These are phyloP conservation scores for Sporisorium scitamineum DNA, from an alignment of 1,284 basidiomycete species.

Conservation along the genomic window DNA sequence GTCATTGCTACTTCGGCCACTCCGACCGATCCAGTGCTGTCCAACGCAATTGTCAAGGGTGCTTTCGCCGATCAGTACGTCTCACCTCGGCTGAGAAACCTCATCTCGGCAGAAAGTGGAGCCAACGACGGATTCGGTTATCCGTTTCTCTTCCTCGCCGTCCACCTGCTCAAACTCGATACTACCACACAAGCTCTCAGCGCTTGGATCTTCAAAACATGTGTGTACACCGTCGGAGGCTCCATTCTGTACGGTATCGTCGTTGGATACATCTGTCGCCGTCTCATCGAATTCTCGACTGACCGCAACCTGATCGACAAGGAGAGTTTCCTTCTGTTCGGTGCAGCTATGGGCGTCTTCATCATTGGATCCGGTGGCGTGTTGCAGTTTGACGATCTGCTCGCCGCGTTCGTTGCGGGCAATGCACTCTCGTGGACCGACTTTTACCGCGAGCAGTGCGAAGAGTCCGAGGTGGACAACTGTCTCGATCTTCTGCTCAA, in stretches of 20 bases:
- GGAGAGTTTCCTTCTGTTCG: conserved; percentile 59
- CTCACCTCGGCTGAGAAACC: conserved; percentile 56
- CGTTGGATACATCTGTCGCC: conserved; percentile 53
- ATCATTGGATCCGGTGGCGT: conserved; percentile 58
- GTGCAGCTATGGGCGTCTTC: conserved; percentile 56
- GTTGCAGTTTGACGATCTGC: conserved; percentile 56
- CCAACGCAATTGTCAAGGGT: conserved; percentile 62
- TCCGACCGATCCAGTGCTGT: conserved; percentile 61
- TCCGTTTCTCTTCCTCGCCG: conserved; percentile 60
- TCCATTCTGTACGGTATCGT: conserved; percentile 46
- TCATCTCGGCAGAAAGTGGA: conserved; percentile 64
- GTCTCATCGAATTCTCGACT: conserved; percentile 55
- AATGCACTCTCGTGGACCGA: conserved; percentile 63
- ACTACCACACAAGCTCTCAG: conserved; percentile 44
- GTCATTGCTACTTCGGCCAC: conserved; percentile 54
- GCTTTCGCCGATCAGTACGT: conserved; percentile 64
- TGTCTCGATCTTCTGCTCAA: conserved; percentile 61
- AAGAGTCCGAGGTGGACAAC: conserved; percentile 63
- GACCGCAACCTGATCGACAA: conserved; percentile 59
- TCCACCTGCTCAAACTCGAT: conserved; percentile 48
- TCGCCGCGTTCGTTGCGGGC: conserved; percentile 61
- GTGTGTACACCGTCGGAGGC: conserved; percentile 51
- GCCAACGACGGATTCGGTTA: conserved; percentile 61
- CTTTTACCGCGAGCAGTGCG: conserved; percentile 63
- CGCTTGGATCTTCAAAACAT: conserved; percentile 50